These are phyloP conservation scores for Volvariella surrecta DNA, from an alignment of 1,284 basidiomycete genomes.

Conservation along the genomic window DNA sequence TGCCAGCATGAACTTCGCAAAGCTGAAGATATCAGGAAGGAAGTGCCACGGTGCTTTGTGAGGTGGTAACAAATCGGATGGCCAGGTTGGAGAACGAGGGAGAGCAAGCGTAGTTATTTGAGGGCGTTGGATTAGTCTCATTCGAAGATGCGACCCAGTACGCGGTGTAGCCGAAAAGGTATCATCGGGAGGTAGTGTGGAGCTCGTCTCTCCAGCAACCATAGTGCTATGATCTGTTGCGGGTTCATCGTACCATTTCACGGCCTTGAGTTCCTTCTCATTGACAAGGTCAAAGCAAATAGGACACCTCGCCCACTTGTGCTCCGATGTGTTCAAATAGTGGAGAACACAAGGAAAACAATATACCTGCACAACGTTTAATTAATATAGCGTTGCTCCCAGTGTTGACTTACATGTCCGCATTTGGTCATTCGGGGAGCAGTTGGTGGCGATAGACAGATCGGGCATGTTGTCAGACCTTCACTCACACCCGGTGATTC, in stretches of 20 bases:
- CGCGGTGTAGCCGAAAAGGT: slow-evolving; percentile 29
- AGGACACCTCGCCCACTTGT: slow-evolving; percentile 87
- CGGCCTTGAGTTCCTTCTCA: slow-evolving; percentile 87
- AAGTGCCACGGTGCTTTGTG: slow-evolving; percentile 95
- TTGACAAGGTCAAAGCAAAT: slow-evolving; percentile 95
- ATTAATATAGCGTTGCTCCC: slow-evolving; percentile 3
- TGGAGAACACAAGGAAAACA: slow-evolving; percentile 91
- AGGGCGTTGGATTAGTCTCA: slow-evolving; percentile 90
- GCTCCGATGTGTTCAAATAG: slow-evolving; percentile 80
- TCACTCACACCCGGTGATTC: slow-evolving; percentile 35
- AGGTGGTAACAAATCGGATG: slow-evolving; percentile 83
- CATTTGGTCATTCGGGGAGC: slow-evolving; percentile 97
- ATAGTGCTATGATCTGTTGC: slow-evolving; percentile 15
- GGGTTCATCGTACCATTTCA: slow-evolving; percentile 71
- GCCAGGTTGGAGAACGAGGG: slow-evolving; percentile 89
- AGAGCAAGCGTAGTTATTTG: slow-evolving; percentile 95
- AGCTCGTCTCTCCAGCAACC: slow-evolving; percentile 27
- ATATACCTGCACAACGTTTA: slow-evolving; percentile 50
- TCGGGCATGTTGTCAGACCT: slow-evolving; percentile 79
- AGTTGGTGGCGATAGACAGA: slow-evolving; percentile 87
- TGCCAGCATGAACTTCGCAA: slow-evolving; percentile 94
- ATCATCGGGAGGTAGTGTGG: slow-evolving; percentile 32
- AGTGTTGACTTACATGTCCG: slow-evolving; percentile 72
- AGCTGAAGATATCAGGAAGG: slow-evolving; percentile 84
- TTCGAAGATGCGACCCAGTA: slow-evolving; percentile 54